phyloP scores from a whole-genome alignment of 441 rosid genomes.

The Corymbia calophylla region DNA sequence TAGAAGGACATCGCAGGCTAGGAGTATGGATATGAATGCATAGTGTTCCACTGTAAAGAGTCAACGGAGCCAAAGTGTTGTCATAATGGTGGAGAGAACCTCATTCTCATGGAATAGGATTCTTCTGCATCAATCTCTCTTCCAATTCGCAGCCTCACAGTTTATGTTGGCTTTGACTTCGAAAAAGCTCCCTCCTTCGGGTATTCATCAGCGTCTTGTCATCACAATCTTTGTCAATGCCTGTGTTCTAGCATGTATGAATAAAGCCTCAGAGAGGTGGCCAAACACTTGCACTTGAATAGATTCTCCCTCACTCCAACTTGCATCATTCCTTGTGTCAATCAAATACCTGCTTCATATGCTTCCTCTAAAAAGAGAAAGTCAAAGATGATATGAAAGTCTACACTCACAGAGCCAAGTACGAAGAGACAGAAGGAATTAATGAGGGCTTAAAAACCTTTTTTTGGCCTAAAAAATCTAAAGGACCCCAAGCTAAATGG shows the following conservation, averaged over 20 bases:
- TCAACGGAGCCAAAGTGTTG: slow-evolving; percentile 30
- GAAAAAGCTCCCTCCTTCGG: not conserved
- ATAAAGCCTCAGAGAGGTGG: not conserved
- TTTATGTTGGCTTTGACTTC: slow-evolving; percentile 5
- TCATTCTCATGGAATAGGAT: slow-evolving; percentile 49
- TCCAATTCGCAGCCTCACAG: slow-evolving; percentile 31
- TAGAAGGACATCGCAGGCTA: slow-evolving; percentile 1
- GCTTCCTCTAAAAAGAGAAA: not conserved
- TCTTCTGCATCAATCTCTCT: slow-evolving; percentile 39
- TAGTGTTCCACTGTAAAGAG: slow-evolving; percentile 21
- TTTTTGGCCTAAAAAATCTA: not conserved
- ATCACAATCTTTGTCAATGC: not conserved
- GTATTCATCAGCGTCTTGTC: not conserved
- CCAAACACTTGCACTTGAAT: not conserved
- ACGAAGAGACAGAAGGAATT: not conserved
- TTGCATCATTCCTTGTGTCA: not conserved
- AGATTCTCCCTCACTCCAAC: not conserved
- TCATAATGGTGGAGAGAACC: slow-evolving; percentile 40
- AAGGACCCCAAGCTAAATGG: not conserved
- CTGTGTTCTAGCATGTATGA: not conserved
- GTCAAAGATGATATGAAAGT: not conserved
- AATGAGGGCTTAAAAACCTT: not conserved
- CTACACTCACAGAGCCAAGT: not conserved
- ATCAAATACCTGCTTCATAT: not conserved
- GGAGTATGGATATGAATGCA: slow-evolving; percentile 36